Percentiles rank a stretch among this genome's conserved stretches.
phyloP scores from a whole-genome alignment of 441 rosid species.

The Euphorbia neoarborescens region DNA sequence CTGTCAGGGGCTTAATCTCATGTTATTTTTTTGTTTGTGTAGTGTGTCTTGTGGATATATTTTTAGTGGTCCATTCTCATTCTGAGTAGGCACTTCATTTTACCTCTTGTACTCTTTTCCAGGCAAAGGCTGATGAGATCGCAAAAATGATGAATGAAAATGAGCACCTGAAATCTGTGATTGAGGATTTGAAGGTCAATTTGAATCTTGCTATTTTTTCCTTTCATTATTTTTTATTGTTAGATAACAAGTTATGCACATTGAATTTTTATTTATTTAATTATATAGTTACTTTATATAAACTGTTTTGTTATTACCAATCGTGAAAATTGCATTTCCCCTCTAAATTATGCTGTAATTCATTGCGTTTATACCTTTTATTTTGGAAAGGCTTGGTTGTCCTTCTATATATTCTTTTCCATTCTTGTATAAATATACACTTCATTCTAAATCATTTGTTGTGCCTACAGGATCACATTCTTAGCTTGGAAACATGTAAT shows the following conservation, averaged over 20 bases:
- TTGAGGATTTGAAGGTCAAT: slow-evolving; percentile 79
- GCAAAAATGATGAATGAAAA: slow-evolving; percentile 93
- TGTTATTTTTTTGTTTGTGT: not conserved
- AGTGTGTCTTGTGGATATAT: not conserved
- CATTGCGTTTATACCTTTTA: not conserved
- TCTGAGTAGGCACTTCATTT: slow-evolving; percentile 11
- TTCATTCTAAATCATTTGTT: not conserved
- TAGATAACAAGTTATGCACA: not conserved
- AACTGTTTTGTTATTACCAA: not conserved
- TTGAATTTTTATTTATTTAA: not conserved
- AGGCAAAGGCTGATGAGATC: slow-evolving; percentile 99
- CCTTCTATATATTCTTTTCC: not conserved
- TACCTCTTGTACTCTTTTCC: slow-evolving; percentile 19
- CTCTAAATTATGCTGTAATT: not conserved
- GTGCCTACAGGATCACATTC: not conserved
- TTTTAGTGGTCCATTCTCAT: not conserved
- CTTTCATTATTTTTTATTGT: not conserved
- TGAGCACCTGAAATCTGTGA: slow-evolving; percentile 73
- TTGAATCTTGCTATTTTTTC: not conserved
- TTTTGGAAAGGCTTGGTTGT: not conserved
- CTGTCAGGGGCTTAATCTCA: not conserved
- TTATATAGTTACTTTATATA: not conserved
- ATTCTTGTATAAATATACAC: not conserved
- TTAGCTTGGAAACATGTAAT: not conserved
- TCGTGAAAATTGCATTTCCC: not conserved